Conservation (phyloP, 257 asterid species). For the Petunia secreta region DNA sequence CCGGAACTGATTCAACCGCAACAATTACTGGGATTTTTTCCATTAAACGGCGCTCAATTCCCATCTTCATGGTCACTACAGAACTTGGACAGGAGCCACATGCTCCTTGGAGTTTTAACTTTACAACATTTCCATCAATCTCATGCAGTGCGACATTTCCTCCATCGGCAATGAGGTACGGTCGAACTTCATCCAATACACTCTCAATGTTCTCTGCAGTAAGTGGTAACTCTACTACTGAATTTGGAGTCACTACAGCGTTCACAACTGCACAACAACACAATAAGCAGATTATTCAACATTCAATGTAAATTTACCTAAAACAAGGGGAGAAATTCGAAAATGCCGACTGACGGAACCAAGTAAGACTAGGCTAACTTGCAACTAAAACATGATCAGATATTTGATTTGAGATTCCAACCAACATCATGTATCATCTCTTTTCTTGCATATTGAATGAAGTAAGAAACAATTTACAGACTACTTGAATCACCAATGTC, state of each 20-base stretch:
- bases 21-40: slow-evolving; percentile 88
- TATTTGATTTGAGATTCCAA: background rate
- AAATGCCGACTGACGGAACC: background rate
- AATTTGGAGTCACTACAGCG: slow-evolving; percentile 72
- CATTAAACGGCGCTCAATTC: slow-evolving; percentile 85
- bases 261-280: slow-evolving; percentile 46
- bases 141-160: slow-evolving; percentile 92
- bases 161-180: slow-evolving; percentile 91
- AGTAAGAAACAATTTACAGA: background rate
- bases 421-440: background rate
- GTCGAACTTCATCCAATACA: slow-evolving; percentile 87
- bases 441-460: background rate
- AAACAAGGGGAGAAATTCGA: background rate
- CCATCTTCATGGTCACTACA: slow-evolving; percentile 82
- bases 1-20: slow-evolving; percentile 86
- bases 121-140: slow-evolving; percentile 87
- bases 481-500: background rate
- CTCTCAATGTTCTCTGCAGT: slow-evolving; percentile 85
- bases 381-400: background rate
- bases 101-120: slow-evolving; percentile 88
- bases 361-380: background rate
- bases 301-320: background rate
- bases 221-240: slow-evolving; percentile 71
- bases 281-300: background rate
- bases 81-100: slow-evolving; percentile 98